Conservation (phyloP, 495 filamentous ascomycete species). For the Penicillium waksmanii region DNA sequence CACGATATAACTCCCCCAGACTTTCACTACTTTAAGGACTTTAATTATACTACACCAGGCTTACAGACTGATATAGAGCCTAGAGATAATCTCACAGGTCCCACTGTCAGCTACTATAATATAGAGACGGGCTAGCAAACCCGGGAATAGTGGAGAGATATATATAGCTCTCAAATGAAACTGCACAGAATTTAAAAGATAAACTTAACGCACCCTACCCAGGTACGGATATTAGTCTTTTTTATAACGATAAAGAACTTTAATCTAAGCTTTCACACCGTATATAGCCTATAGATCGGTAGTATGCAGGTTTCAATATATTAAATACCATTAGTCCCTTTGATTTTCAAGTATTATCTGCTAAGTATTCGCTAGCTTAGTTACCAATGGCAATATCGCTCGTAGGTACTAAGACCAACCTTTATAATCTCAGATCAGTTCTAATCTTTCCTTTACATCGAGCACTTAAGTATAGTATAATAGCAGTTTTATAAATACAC, state of each 20-base stretch:
- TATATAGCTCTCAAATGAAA: constrained; percentile 24
- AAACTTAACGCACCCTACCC: constrained; percentile 10
- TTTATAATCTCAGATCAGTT: too few species aligned
- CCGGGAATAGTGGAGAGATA: constrained; percentile 23
- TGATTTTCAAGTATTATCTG: constrained; percentile 1
- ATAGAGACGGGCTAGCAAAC: constrained; percentile 13
- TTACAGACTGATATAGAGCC: constrained; percentile 27
- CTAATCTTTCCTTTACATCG: too few species aligned
- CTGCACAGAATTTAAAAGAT: constrained; percentile 22
- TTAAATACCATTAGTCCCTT: constrained; percentile 16
- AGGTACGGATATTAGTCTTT: constrained; percentile 18
- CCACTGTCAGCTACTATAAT: constrained; percentile 16
- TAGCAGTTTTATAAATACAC: too few species aligned
- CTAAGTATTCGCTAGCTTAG: too few species aligned
- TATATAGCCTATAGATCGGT: constrained; percentile 19
- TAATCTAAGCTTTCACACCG: constrained; percentile 8
- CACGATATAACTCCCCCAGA: constrained; percentile 11
- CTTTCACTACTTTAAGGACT: constrained; percentile 15
- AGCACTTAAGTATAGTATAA: too few species aligned
- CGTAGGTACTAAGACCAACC: too few species aligned
- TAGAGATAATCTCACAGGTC: constrained; percentile 13
- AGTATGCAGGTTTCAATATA: constrained; percentile 19
- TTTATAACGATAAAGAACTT: constrained; percentile 22
- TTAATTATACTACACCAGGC: constrained; percentile 14
- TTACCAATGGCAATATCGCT: too few species aligned